A percentile compares a stretch with the other conserved stretches of the same genome.
Evolutionary conservation across 345 rosid genomes (phyloP).

Genomic region (Bruguiera parviflora): DNA sequence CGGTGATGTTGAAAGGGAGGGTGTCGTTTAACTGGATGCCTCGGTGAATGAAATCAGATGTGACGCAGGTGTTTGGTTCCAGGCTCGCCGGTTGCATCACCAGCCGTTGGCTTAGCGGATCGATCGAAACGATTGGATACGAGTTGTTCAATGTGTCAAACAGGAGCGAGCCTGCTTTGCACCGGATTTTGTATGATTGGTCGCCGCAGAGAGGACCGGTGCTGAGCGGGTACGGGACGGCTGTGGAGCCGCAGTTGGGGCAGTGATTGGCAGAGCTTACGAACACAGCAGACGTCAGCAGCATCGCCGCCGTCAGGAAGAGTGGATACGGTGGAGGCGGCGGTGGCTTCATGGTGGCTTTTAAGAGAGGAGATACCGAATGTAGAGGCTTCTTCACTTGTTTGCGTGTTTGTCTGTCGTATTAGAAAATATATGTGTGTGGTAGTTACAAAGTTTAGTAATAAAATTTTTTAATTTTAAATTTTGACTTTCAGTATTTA

Average conservation of each 20-base stretch:
- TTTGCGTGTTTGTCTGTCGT: no score
- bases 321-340: neutral
- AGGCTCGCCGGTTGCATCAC: conserved; percentile 34
- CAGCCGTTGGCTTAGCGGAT: conserved; percentile 29
- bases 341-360: neutral
- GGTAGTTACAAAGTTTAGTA: no score
- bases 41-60: conserved; percentile 28
- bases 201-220: conserved; percentile 45
- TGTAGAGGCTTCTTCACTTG: no score
- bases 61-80: conserved; percentile 30
- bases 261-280: conserved; percentile 26
- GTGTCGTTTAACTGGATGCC: conserved; percentile 30
- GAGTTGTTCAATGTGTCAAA: conserved; percentile 41
- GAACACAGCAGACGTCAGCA: neutral
- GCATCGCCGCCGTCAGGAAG: neutral
- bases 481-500: no score
- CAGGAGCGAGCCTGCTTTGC: conserved; percentile 27
- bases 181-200: conserved; percentile 40
- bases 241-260: conserved; percentile 42
- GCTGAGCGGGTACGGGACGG: conserved; percentile 53
- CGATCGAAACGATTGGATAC: conserved; percentile 37
- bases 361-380: no score
- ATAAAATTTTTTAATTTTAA: no score
- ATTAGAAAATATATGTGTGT: no score
- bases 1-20: conserved; percentile 50